Conservation (phyloP, 768 basidiomycete genomes). For the Hericium coralloides region DNA sequence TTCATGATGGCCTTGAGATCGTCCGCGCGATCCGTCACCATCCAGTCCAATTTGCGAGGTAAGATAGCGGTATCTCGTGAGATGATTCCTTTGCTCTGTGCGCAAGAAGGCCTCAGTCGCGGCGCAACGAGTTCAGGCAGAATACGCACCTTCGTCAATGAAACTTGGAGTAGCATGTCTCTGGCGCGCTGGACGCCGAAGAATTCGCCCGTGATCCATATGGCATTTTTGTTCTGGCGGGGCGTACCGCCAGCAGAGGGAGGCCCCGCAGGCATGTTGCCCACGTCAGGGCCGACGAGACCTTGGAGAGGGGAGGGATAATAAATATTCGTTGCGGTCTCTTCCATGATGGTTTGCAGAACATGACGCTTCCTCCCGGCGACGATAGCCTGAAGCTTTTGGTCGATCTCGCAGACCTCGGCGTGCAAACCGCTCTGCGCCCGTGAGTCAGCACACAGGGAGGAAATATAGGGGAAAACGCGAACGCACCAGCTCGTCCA, state of each 20-base stretch:
- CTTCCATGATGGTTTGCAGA: constrained; percentile 90
- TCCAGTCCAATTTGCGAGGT: constrained; percentile 96
- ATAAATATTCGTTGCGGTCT: constrained; percentile 96
- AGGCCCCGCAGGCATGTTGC: constrained; percentile 27
- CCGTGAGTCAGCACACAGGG: constrained; percentile 4
- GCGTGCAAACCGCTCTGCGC: constrained; percentile 81
- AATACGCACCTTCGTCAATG: constrained; percentile 66
- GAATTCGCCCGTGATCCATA: constrained; percentile 98
- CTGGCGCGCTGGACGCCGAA: constrained; percentile 91
- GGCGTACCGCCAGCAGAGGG: constrained; percentile 27
- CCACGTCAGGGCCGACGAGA: constrained; percentile 61
- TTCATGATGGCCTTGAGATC: constrained; percentile 89
- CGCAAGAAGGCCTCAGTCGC: not conserved
- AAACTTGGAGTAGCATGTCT: constrained; percentile 90
- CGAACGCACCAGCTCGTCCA: constrained; percentile 82
- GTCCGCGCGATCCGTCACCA: constrained; percentile 93
- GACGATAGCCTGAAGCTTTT: constrained; percentile 86
- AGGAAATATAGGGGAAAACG: too few species aligned
- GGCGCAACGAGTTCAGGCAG: not conserved
- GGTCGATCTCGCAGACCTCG: constrained; percentile 89
- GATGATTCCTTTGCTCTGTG: constrained; percentile 78
- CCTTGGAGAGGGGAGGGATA: constrained; percentile 86
- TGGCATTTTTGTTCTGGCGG: constrained; percentile 60
- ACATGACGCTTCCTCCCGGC: constrained; percentile 82
- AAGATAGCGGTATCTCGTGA: constrained; percentile 91